Percentiles rank a stretch among this genome's conserved stretches.
These are phyloP conservation scores for Boeremia exigua DNA, from an alignment of 2,329 filamentous ascomycete genomes.

Conservation along the genomic window DNA sequence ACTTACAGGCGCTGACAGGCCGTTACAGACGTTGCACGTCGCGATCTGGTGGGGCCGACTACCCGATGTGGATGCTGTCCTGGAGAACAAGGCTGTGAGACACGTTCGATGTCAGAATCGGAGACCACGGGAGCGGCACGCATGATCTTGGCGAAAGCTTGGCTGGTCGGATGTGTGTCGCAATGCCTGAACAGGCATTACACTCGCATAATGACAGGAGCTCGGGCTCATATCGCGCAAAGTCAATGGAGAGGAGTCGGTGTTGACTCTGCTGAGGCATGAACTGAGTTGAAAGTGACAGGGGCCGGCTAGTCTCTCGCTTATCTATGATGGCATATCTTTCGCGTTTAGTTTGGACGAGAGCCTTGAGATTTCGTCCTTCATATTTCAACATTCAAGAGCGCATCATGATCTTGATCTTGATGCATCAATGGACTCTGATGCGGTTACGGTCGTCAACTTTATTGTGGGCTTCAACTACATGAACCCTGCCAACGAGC, in stretches of 20 bases:
- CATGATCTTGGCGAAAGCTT: constrained; percentile 31
- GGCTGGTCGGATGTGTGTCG: constrained; percentile 20
- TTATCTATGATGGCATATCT: no score
- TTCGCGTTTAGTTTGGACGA: no score
- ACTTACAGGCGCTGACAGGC: constrained; percentile 7
- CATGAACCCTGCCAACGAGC: background rate
- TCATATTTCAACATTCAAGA: background rate
- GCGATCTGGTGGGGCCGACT: constrained; percentile 16
- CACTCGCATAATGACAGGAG: background rate
- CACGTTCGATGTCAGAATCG: constrained; percentile 24
- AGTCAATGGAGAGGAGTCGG: background rate
- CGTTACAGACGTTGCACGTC: constrained; percentile 22
- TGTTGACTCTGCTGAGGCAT: background rate
- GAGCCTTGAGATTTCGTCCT: no score
- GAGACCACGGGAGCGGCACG: constrained; percentile 17
- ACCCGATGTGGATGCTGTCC: constrained; percentile 9
- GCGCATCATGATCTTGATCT: background rate
- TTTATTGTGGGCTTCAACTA: background rate
- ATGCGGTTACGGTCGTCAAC: background rate
- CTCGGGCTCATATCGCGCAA: background rate
- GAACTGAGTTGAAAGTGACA: background rate
- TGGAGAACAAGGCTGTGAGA: constrained; percentile 25
- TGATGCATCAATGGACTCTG: background rate
- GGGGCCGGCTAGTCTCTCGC: background rate
- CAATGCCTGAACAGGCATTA: background rate